These are phyloP conservation scores for Buddleja alternifolia DNA, from an alignment of 257 asterid species.

Conservation along the genomic window DNA sequence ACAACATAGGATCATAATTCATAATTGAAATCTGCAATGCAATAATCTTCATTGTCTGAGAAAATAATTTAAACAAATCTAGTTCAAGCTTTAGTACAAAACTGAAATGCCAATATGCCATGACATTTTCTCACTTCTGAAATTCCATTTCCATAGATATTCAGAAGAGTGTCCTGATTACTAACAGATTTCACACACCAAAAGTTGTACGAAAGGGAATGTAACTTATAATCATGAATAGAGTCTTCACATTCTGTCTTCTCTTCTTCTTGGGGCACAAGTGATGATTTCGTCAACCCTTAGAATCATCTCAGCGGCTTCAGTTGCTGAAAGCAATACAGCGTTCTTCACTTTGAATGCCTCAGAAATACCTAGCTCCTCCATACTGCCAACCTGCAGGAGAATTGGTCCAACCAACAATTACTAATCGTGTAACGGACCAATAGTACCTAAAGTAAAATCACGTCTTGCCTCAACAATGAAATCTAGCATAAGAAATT, in stretches of 20 bases:
- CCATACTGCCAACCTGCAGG: slow-evolving; percentile 83
- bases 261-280: slow-evolving; percentile 83
- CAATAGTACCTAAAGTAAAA: not conserved
- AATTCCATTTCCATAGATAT: not conserved
- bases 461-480: not conserved
- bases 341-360: slow-evolving; percentile 93
- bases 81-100: slow-evolving; percentile 6
- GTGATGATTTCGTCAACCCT: slow-evolving; percentile 88
- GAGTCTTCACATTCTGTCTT: slow-evolving; percentile 69
- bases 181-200: slow-evolving; percentile 2
- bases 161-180: not conserved
- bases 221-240: not conserved
- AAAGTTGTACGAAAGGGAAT: not conserved
- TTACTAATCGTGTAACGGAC: not conserved
- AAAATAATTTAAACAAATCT: not conserved
- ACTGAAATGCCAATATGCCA: not conserved
- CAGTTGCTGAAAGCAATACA: slow-evolving; percentile 86
- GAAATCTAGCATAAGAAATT: not conserved
- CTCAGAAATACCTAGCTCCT: slow-evolving; percentile 71
- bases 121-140: not conserved
- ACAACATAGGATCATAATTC: not conserved
- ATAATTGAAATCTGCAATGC: not conserved
- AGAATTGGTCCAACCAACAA: not conserved
- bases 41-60: not conserved
- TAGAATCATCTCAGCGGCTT: slow-evolving; percentile 90